Conservation (phyloP, 345 rosid species). For the Luvunga scandens region DNA sequence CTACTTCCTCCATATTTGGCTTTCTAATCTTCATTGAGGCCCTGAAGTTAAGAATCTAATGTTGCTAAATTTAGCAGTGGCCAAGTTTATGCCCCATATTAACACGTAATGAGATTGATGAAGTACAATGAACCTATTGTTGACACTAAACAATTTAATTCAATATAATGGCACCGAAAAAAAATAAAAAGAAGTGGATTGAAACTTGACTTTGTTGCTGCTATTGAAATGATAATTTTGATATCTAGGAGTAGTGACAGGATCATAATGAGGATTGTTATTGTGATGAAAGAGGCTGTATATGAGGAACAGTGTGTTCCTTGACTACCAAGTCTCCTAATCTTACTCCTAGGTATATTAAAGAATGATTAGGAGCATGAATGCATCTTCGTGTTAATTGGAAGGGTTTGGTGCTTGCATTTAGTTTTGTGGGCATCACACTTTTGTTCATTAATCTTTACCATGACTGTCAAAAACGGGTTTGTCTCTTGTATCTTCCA, state of each 20-base stretch:
- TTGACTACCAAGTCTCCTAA: not conserved
- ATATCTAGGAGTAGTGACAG: not conserved
- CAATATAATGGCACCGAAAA: not conserved
- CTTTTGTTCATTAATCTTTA: not conserved
- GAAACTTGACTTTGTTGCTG: not conserved
- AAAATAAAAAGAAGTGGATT: not conserved
- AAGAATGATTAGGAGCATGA: not conserved
- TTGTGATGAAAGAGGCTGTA: not conserved
- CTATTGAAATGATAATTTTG: not conserved
- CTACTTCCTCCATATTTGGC: not conserved
- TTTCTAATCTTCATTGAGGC: conserved; percentile 2
- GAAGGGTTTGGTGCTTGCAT: not conserved
- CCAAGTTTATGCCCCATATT: not conserved
- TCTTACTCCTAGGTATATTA: not conserved
- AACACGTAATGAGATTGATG: not conserved
- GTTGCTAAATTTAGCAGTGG: not conserved
- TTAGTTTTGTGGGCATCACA: not conserved
- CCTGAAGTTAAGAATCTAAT: not conserved
- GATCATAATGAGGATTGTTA: not conserved
- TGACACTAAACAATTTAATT: not conserved
- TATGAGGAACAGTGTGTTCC: not conserved
- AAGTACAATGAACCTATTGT: not conserved
- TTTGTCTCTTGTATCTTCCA: not conserved
- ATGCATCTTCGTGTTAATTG: not conserved
- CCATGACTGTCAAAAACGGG: not conserved